Percentiles rank a stretch among this genome's conserved stretches.
Evolutionary conservation across 2,329 filamentous ascomycete species (phyloP).

Genomic region (Neonectria neomacrospora): DNA sequence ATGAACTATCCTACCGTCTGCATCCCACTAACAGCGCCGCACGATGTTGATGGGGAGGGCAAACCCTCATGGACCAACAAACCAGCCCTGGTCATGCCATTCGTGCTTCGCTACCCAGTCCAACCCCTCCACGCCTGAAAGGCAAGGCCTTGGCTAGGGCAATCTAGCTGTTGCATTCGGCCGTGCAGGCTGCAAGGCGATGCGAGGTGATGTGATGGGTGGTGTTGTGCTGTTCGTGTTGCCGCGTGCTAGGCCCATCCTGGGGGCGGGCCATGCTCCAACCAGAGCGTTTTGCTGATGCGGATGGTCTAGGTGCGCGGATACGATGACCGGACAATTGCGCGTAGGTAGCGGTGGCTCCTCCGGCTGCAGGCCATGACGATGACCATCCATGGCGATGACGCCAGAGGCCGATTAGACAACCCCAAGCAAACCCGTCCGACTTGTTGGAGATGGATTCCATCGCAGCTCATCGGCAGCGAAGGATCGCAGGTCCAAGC

Average conservation of each 20-base stretch:
- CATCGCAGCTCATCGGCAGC: neutral
- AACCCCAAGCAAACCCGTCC: neutral
- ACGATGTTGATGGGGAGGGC: neutral
- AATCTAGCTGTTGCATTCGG: conserved; percentile 28
- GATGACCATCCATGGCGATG: neutral
- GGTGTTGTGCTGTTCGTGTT: conserved; percentile 37
- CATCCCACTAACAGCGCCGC: neutral
- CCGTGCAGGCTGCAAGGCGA: conserved; percentile 23
- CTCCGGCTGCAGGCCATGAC: neutral
- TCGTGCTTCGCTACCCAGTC: neutral
- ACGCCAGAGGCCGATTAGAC: neutral
- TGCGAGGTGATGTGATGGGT: conserved; percentile 42
- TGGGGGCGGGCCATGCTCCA: conserved; percentile 14
- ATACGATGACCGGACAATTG: neutral
- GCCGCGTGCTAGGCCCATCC: conserved; percentile 33
- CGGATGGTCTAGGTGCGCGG: conserved; percentile 14
- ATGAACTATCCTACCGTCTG: neutral
- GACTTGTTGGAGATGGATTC: too few species aligned
- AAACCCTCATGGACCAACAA: neutral
- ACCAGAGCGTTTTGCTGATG: conserved; percentile 11
- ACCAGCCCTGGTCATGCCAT: conserved; percentile 1
- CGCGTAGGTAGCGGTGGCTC: neutral
- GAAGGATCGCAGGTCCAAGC: neutral
- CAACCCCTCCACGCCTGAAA: conserved; percentile 23
- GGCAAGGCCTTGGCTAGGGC: conserved; percentile 17